Conservation (phyloP, 1,139 yeast species). For the Kodamaea suecica region DNA sequence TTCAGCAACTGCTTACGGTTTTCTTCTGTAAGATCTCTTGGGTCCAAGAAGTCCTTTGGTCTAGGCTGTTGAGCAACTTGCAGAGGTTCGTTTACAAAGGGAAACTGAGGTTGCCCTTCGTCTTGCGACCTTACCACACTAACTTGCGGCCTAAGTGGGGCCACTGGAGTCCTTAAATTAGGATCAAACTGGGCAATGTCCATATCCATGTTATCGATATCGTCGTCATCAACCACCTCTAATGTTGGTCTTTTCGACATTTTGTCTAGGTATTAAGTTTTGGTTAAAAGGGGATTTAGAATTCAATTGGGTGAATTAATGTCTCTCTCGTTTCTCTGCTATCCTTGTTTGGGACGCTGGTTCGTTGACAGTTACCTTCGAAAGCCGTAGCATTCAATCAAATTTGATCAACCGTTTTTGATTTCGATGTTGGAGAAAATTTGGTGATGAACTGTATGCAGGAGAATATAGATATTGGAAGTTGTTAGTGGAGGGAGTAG, state of each 20-base stretch:
- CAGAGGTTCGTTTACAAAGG: constrained; percentile 7
- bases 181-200: constrained; percentile 92
- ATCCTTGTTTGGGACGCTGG: too few relatives aligned
- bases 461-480: too few relatives aligned
- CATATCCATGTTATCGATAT: constrained; percentile 88
- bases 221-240: constrained; percentile 86
- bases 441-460: too few relatives aligned
- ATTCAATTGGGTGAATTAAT: too few relatives aligned
- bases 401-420: too few relatives aligned
- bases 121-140: constrained; percentile 65
- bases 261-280: neutral
- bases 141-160: constrained; percentile 62
- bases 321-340: too few relatives aligned
- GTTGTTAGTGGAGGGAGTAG: too few relatives aligned
- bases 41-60: constrained; percentile 34
- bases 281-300: too few relatives aligned
- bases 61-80: neutral
- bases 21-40: constrained; percentile 40
- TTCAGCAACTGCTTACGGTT: constrained; percentile 59
- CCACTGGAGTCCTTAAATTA: constrained; percentile 60
- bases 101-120: constrained; percentile 9
- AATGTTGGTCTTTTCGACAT: constrained; percentile 65
- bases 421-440: too few relatives aligned
- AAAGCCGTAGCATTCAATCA: too few relatives aligned
- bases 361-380: too few relatives aligned